Base-by-base conservation (phyloP, 148 eudicot species). In the Limonium bicolor region DNA sequence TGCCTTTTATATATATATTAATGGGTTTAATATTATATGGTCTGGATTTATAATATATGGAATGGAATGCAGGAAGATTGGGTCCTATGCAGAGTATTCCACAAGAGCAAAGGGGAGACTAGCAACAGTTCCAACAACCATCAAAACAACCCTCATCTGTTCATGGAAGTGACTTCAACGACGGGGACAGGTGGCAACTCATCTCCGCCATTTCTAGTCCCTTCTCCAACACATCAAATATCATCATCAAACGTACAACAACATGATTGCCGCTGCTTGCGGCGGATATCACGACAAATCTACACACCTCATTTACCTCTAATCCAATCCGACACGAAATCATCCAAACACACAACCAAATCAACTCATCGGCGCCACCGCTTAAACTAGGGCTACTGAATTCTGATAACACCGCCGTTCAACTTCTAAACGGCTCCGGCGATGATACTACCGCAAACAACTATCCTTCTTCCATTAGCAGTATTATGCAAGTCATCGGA, bases 171-270 rank as follows among this genome's bases (percentile, higher is more conserved):
- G 38, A 35, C 64, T 13, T 59, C 43, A 7, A 14, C 39, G 15
- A 12, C 42, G 7, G 7, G 7, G n/a, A n/a, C n/a, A n/a, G n/a
- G n/a, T n/a, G n/a, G n/a, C n/a, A n/a, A n/a, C 61, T 52, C 76
- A 41, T 53, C 84, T 24, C 18, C 58, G 16, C 54, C 76, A 42
- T n/a, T n/a, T n/a, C n/a, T n/a, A n/a, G n/a, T n/a, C 54, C 73
- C 29, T 46, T 51, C 14, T 34, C 56, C 25, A 39, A 48, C 18
- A 21, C 13, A 2, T 22, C 13, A 4, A 19, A 48, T 1, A 47
- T 40, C 22, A 27, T 14, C 53, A 33, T 5, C 14, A 4, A 27
- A 7, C 23, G 6, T 11, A 48, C 38, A 10, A 17, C 40, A 19
- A 28, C 27, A 20, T 32, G 39, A 4, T 14, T 28, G 3, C 20